Conservation (phyloP, 2,329 filamentous ascomycete species). For the Xylaria hypoxylon region DNA sequence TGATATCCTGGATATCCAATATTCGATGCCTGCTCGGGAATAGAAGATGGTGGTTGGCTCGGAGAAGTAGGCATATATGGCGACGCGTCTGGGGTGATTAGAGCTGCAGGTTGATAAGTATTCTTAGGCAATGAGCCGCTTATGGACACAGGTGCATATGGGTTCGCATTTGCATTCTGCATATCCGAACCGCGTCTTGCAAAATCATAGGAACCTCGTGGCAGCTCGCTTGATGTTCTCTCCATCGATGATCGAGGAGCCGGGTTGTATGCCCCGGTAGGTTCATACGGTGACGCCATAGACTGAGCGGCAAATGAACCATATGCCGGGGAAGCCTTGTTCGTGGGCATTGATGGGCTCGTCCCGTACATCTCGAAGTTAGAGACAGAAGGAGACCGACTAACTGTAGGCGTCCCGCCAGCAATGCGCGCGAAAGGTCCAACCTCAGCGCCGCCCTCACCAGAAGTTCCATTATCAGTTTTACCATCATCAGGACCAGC, state of each 20-base stretch:
- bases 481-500: conserved; percentile 85
- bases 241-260: conserved; percentile 58
- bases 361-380: conserved; percentile 80
- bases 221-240: conserved; percentile 58
- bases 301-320: conserved; percentile 55
- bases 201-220: conserved; percentile 57
- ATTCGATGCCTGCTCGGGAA: conserved; percentile 37
- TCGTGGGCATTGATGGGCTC: conserved; percentile 54
- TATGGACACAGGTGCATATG: conserved; percentile 51
- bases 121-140: conserved; percentile 46
- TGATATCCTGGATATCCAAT: conserved; percentile 48
- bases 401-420: conserved; percentile 79
- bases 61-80: conserved; percentile 43
- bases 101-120: conserved; percentile 48
- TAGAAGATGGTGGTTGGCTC: conserved; percentile 36
- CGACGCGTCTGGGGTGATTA: conserved; percentile 40
- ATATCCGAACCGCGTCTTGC: conserved; percentile 56
- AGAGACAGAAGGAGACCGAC: conserved; percentile 76
- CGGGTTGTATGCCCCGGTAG: conserved; percentile 47
- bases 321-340: conserved; percentile 64
- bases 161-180: conserved; percentile 49
- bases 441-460: conserved; percentile 68
- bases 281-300: conserved; percentile 54
- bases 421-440: conserved; percentile 87
- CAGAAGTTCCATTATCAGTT: conserved; percentile 66